phyloP scores from a whole-genome alignment of 148 eudicot species.

The Rhododendron molle region DNA sequence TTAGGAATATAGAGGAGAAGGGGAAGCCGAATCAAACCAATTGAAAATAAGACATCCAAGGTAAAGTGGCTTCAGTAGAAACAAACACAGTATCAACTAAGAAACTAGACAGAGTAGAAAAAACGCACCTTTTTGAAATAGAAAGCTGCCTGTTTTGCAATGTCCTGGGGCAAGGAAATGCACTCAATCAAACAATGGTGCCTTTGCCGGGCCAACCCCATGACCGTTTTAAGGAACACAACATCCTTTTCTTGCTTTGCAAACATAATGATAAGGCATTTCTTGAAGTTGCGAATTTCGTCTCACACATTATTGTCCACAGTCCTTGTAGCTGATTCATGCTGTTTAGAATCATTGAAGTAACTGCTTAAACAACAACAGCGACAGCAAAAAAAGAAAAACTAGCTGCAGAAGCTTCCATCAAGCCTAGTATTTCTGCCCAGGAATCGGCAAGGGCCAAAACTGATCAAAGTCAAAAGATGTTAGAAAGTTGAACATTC shows the following conservation, averaged over 20 bases:
- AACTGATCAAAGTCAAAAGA: neutral
- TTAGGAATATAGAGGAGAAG: neutral
- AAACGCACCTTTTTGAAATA: slow-evolving; percentile 78
- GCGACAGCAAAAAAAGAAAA: neutral
- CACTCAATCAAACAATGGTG: slow-evolving; percentile 96
- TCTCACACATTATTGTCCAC: slow-evolving; percentile 92
- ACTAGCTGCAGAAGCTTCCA: neutral
- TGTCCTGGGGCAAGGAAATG: slow-evolving; percentile 65
- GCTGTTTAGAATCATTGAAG: slow-evolving; percentile 41
- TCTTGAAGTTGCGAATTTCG: slow-evolving; percentile 93
- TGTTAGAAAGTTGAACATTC: too few species aligned
- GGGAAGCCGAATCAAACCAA: neutral
- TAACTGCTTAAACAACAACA: neutral
- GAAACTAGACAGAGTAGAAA: neutral
- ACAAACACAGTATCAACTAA: neutral
- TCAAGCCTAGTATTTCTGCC: neutral
- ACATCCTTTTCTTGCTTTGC: slow-evolving; percentile 85
- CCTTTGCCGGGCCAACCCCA: slow-evolving; percentile 68
- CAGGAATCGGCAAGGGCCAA: neutral
- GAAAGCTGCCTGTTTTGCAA: slow-evolving; percentile 74
- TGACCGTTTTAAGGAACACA: slow-evolving; percentile 83
- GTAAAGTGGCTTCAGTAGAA: neutral
- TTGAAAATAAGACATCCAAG: neutral
- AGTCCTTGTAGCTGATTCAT: slow-evolving; percentile 73
- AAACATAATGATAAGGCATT: slow-evolving; percentile 94